Conservation (phyloP, 352 stramenopile genomes). For the Globisporangium spinosum region DNA sequence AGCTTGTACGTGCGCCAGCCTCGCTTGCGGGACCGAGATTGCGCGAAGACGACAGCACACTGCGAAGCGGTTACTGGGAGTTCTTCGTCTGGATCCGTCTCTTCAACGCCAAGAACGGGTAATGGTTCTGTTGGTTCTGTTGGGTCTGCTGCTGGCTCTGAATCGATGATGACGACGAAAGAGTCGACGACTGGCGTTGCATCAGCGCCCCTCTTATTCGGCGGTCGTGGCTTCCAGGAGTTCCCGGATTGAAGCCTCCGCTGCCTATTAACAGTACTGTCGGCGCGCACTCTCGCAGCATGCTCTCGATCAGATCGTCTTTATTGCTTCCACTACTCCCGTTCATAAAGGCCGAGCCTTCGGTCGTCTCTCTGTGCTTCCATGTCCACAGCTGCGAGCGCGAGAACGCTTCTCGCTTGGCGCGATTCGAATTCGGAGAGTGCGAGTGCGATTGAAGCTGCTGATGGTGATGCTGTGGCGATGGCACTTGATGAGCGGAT, state of each 20-base stretch:
- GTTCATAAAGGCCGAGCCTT: not conserved
- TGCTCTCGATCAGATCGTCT: constrained; percentile 49
- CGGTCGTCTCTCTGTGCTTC: constrained; percentile 21
- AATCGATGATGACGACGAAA: not conserved
- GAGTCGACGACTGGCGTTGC: constrained; percentile 3
- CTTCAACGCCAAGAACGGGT: constrained; percentile 12
- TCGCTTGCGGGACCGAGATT: constrained; percentile 19
- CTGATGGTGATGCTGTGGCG: not conserved
- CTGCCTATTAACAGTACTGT: constrained; percentile 11
- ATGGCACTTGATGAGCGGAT: not conserved
- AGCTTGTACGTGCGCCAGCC: constrained; percentile 63
- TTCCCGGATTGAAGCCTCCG: constrained; percentile 9
- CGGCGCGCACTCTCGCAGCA: constrained; percentile 48
- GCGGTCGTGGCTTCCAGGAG: constrained; percentile 1
- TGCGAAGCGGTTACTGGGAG: constrained; percentile 4
- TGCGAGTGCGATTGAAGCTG: not conserved
- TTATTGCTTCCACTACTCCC: constrained; percentile 4
- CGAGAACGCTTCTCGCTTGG: constrained; percentile 41
- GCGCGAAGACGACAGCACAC: not conserved
- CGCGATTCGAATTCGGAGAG: constrained; percentile 14
- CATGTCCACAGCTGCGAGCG: constrained; percentile 60
- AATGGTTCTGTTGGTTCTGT: constrained; percentile 1
- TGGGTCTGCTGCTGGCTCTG: constrained; percentile 8
- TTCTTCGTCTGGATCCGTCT: constrained; percentile 18
- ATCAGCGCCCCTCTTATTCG: constrained; percentile 11